Evolutionary conservation across 2,329 filamentous ascomycete species (phyloP).

Genomic region (Raffaelea deltoideospora): DNA sequence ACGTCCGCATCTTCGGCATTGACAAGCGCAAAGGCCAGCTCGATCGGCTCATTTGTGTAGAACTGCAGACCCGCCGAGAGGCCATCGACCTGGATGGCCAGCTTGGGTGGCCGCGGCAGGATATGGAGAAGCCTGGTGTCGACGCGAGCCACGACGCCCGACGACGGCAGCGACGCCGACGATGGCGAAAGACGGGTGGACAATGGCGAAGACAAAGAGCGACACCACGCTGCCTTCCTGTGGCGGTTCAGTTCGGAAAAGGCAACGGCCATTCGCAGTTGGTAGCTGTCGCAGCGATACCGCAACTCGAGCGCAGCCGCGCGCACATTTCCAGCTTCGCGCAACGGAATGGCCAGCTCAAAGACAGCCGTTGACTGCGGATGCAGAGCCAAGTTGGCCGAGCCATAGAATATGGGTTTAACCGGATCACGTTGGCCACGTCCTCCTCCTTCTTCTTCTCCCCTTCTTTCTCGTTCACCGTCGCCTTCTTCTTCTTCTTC

Average conservation of each 20-base stretch:
- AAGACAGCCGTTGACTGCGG: constrained; percentile 57
- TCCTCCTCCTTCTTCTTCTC: not conserved
- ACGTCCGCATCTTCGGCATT: constrained; percentile 78
- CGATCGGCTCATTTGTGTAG: constrained; percentile 69
- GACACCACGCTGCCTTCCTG: no score
- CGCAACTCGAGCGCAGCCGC: constrained; percentile 48
- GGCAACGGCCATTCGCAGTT: constrained; percentile 48
- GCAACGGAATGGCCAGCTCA: constrained; percentile 55
- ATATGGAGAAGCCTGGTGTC: no score
- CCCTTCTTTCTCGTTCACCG: no score
- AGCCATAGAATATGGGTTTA: no score
- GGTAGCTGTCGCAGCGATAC: constrained; percentile 50
- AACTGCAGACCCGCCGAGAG: constrained; percentile 34
- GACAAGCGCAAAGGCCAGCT: constrained; percentile 50
- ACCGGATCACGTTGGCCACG: not conserved
- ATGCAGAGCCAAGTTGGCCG: constrained; percentile 47
- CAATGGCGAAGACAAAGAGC: no score
- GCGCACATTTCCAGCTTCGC: constrained; percentile 66
- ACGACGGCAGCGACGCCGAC: constrained; percentile 28
- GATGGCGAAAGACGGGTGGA: constrained; percentile 17
- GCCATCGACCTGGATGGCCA: constrained; percentile 41
- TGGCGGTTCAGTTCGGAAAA: no score
- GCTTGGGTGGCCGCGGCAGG: constrained; percentile 79
- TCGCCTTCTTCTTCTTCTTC: constrained; percentile 10
- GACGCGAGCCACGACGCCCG: no score